Evolutionary conservation across 2,329 filamentous ascomycete species (phyloP).

Genomic region (Monosporascus sp.): DNA sequence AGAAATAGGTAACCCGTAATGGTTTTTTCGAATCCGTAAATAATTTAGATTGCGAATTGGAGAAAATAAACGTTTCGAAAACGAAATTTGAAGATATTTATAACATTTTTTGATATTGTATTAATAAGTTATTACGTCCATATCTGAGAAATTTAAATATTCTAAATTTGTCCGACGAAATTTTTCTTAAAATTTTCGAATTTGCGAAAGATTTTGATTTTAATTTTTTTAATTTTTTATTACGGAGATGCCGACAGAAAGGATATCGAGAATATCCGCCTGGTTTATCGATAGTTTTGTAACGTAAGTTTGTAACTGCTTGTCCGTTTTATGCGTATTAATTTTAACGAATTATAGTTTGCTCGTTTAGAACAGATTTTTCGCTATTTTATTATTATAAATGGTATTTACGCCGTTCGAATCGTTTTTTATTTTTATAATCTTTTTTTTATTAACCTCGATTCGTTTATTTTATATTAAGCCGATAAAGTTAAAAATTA

Average conservation of each 20-base stretch:
- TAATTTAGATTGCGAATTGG: too few relatives aligned
- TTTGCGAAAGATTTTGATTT: not conserved
- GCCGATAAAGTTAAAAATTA: too few relatives aligned
- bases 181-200: constrained; percentile 5
- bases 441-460: too few relatives aligned
- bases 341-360: constrained; percentile 6
- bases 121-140: too few relatives aligned
- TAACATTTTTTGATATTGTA: too few relatives aligned
- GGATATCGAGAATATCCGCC: constrained; percentile 9
- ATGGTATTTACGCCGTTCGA: constrained; percentile 5
- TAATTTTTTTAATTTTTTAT: too few relatives aligned
- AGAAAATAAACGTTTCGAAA: too few relatives aligned
- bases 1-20: too few relatives aligned
- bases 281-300: constrained; percentile 12
- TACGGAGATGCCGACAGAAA: not conserved
- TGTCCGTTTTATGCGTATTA: constrained; percentile 4
- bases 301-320: constrained; percentile 14
- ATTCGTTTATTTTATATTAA: too few relatives aligned
- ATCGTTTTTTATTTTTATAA: constrained; percentile 1
- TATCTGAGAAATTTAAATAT: too few relatives aligned
- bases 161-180: constrained; percentile 6
- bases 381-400: constrained; percentile 9
- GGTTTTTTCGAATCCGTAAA: too few relatives aligned
- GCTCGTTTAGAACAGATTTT: constrained; percentile 10
- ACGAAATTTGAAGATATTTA: too few relatives aligned